Percentiles rank a stretch among this genome's conserved stretches.
phyloP scores from a whole-genome alignment of 805 yeast species.

The Ogataea philodendri region DNA sequence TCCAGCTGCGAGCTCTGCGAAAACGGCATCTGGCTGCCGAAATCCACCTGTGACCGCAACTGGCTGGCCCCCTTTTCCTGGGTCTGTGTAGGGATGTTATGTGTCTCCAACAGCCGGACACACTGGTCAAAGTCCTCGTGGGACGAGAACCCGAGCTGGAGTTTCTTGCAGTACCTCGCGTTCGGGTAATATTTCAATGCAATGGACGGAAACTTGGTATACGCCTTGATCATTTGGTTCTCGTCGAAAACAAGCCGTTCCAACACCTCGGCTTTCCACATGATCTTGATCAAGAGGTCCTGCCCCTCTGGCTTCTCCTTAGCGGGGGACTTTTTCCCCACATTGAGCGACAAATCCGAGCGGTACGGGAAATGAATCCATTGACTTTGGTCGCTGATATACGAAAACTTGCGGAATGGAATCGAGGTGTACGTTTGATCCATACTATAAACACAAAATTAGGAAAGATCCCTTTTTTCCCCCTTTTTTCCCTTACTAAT shows the following conservation, averaged over 20 bases:
- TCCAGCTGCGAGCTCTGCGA: constrained; percentile 10
- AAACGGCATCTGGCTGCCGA: constrained; percentile 8
- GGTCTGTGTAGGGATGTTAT: constrained; percentile 17
- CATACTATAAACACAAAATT: constrained; percentile 1
- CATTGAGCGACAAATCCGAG: constrained; percentile 22
- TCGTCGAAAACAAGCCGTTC: constrained; percentile 24
- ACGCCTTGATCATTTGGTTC: constrained; percentile 20
- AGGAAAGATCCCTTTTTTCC: neutral
- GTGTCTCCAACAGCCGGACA: constrained; percentile 14
- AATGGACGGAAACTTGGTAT: constrained; percentile 25
- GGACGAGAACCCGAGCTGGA: constrained; percentile 22
- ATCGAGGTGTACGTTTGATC: constrained; percentile 11
- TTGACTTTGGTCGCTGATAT: constrained; percentile 15
- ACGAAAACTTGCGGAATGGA: constrained; percentile 25
- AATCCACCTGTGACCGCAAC: constrained; percentile 4
- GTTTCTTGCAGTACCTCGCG: constrained; percentile 14
- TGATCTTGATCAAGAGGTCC: constrained; percentile 18
- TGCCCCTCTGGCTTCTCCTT: constrained; percentile 3
- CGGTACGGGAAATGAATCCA: constrained; percentile 29
- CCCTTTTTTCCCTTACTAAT: constrained; percentile 1
- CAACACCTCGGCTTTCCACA: constrained; percentile 25
- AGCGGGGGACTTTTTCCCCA: constrained; percentile 8
- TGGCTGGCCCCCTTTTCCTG: constrained; percentile 10
- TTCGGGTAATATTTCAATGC: constrained; percentile 25
- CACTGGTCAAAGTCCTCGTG: constrained; percentile 16